Percentiles rank a stretch among this genome's conserved stretches.
Evolutionary conservation across 1,139 yeast species (phyloP).

Genomic region (Debaryomyces fabryi): DNA sequence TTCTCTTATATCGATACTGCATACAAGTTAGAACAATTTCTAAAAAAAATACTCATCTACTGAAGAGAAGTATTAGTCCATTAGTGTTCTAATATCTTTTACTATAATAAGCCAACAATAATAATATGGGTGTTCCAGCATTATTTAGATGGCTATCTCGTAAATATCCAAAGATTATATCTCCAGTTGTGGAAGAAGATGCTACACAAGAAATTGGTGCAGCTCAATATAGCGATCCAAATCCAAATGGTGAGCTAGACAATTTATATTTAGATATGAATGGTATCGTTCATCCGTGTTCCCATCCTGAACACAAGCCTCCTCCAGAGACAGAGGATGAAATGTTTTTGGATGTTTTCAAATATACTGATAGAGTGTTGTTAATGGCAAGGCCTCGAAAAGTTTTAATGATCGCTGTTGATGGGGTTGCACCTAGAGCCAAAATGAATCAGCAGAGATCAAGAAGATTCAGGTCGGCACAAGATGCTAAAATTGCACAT

Average conservation of each 20-base stretch:
- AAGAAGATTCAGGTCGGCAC: constrained; percentile 92
- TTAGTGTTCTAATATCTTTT: not conserved
- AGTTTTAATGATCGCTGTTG: constrained; percentile 91
- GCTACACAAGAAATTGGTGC: constrained; percentile 55
- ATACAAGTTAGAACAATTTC: not conserved
- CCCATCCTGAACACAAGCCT: constrained; percentile 93
- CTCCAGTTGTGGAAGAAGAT: constrained; percentile 84
- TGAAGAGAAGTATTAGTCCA: not conserved
- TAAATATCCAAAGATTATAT: constrained; percentile 91
- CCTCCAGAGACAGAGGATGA: constrained; percentile 95
- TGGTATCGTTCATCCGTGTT: constrained; percentile 97
- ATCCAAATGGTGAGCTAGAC: constrained; percentile 95
- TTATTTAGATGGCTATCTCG: constrained; percentile 94
- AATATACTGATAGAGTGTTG: constrained; percentile 84
- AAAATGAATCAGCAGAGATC: constrained; percentile 98
- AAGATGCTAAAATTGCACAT: constrained; percentile 77
- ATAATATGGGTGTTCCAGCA: constrained; percentile 82
- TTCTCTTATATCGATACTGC: not conserved
- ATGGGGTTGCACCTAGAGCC: constrained; percentile 99
- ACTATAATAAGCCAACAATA: not conserved
- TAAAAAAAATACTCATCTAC: constrained; percentile 1
- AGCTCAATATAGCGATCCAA: constrained; percentile 69
- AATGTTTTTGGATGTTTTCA: constrained; percentile 88
- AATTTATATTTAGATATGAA: constrained; percentile 93
- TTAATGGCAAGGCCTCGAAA: constrained; percentile 95